Evolutionary conservation across 2,329 filamentous ascomycete species (phyloP), one percentile per base, ranked within the genome.

Genomic region (Thelonectria blattea): DNA sequence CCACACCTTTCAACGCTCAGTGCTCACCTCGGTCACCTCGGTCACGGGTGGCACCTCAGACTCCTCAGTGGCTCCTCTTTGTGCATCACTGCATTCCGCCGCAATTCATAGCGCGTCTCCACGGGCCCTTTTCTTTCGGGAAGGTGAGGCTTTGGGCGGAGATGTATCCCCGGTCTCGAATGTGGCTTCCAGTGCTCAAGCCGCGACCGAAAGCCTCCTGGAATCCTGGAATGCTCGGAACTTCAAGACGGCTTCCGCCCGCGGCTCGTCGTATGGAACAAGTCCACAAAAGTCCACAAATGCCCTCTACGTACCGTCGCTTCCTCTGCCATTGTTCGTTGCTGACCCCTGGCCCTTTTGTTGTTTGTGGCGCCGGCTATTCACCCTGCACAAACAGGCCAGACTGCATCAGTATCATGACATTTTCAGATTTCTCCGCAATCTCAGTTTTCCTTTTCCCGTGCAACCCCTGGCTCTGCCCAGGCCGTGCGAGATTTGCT

Each of bases 361-460:
- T 22, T 56, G 45, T 22, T 22, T 70, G 68, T 71, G 68, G 68
- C 64, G 59, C 62, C 68, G 68, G 68, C 65, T 69, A 68, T 69
- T 65, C 47, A 61, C 58, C 62, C 63, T 68, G 51, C 37, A 45
- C 50, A 46, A 69, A 61, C 61, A 54, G 63, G 67, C 55, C 61
- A 67, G 66, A 68, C 53, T 62, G 56, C 56, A 55, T 27, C 51
- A 46, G 47, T 32, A 51, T 68, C 61, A 68, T 60, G 61, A 65
- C 62, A 64, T 56, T 58, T 69, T 30, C 27, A 30, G 27, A 30
- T 30, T 30, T 63, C 67, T 69, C 67, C 67, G 67, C 65, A 69
- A 68, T 70, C 61, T 70, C 55, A 58, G 32, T 43, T 58, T 30
- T 56, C 51, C 51, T 55, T 62, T 62, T 62, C 55, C 55, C 59